phyloP scores from a whole-genome alignment of 768 basidiomycete species.

The Russula earlei region DNA sequence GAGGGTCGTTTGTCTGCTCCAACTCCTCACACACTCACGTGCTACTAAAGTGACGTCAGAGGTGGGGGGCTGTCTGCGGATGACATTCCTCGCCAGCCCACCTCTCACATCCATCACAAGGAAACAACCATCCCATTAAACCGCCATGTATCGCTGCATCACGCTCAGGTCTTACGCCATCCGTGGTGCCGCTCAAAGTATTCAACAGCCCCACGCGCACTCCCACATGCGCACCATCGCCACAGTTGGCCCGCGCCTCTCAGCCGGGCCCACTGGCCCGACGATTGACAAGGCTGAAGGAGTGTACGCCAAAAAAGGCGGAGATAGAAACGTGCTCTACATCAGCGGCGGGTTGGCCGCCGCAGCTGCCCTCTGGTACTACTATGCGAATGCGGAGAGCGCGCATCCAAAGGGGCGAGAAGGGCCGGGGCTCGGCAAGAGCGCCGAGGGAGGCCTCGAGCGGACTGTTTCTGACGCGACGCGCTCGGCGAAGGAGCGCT shows the following conservation, averaged over 20 bases:
- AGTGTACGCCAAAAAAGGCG: neutral
- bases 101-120: neutral
- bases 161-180: constrained; percentile 1
- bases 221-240: neutral
- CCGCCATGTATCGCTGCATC: neutral
- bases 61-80: constrained; percentile 47
- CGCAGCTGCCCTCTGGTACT: constrained; percentile 15
- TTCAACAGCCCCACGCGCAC: neutral
- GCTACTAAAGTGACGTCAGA: constrained; percentile 28
- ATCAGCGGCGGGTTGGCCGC: constrained; percentile 6
- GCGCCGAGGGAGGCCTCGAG: neutral
- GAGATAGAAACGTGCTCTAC: neutral
- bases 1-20: no score
- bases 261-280: constrained; percentile 1
- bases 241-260: neutral
- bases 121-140: neutral
- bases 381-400: neutral
- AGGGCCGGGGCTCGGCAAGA: neutral
- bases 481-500: neutral
- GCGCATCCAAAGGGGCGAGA: neutral
- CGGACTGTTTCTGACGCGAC: neutral
- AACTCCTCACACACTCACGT: no score
- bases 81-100: neutral
- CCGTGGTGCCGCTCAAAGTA: neutral
- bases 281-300: neutral